Evolutionary conservation across 2,329 filamentous ascomycete genomes (phyloP).

Genomic region (Leptographium procerum): DNA sequence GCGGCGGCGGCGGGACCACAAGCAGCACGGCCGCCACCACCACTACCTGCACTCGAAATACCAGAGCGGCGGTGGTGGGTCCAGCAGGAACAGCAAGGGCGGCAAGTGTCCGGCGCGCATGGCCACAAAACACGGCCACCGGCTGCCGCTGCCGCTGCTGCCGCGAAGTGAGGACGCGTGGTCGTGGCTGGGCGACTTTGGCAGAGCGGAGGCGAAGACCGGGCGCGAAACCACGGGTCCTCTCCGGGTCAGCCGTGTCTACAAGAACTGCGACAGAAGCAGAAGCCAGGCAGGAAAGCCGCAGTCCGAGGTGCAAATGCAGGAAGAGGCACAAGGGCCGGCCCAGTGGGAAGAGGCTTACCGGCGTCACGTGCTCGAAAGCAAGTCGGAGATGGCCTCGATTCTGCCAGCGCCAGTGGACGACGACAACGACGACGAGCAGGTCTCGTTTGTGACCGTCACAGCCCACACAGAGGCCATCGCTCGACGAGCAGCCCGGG

Average conservation of each 20-base stretch:
- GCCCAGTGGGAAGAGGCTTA: slow-evolving; percentile 6
- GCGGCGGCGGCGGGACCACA: not conserved
- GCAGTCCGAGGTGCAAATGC: too few relatives aligned
- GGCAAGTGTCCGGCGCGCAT: slow-evolving; percentile 5
- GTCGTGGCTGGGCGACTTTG: not conserved
- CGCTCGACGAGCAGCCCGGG: not conserved
- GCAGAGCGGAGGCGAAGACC: not conserved
- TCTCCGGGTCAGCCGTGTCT: not conserved
- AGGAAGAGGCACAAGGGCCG: not conserved
- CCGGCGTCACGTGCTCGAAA: slow-evolving; percentile 5
- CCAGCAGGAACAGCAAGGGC: not conserved
- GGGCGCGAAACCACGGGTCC: not conserved
- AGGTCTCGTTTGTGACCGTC: slow-evolving; percentile 2
- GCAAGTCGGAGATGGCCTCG: not conserved
- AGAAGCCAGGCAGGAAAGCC: not conserved
- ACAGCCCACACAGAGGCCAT: slow-evolving; percentile 2
- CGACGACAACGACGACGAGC: not conserved
- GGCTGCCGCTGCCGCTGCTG: slow-evolving; percentile 11
- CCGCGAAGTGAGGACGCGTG: slow-evolving; percentile 1
- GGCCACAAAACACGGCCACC: slow-evolving; percentile 11
- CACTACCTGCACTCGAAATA: not conserved
- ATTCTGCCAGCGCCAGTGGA: too few relatives aligned
- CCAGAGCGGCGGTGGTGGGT: not conserved
- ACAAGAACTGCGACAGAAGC: too few relatives aligned
- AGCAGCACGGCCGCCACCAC: not conserved